Conservation (phyloP, 306 rosid genomes). For the Glycine soja region DNA sequence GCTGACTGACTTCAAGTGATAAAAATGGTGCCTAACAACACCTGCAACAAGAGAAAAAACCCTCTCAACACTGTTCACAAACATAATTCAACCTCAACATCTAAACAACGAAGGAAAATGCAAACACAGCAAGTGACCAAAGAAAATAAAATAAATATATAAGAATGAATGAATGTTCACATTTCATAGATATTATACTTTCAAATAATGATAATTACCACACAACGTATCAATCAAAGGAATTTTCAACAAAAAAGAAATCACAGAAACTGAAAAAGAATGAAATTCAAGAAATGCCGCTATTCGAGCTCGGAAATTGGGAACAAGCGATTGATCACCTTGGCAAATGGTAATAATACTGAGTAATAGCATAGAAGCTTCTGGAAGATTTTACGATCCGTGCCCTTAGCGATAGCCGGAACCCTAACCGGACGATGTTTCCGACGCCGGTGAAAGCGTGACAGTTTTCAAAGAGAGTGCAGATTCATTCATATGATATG, state of each 20-base stretch:
- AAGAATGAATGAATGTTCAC: conserved; percentile 1
- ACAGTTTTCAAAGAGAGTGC: neutral
- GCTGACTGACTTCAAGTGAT: conserved; percentile 30
- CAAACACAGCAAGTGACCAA: conserved; percentile 3
- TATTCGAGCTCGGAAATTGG: conserved; percentile 26
- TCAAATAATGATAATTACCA: neutral
- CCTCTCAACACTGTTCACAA: conserved; percentile 6
- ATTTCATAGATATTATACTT: conserved; percentile 10
- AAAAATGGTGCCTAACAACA: conserved; percentile 20
- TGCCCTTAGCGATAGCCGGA: conserved; percentile 3
- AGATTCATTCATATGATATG: conserved; percentile 7
- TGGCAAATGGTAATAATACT: no score
- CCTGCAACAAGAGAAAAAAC: conserved; percentile 45
- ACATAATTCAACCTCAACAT: neutral
- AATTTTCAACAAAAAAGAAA: conserved; percentile 7
- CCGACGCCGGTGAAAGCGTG: conserved; percentile 34
- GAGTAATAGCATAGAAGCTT: conserved; percentile 2
- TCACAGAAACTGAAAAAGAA: neutral
- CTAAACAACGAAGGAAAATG: neutral
- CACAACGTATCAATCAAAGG: conserved; percentile 3
- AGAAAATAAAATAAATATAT: neutral
- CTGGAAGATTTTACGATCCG: conserved; percentile 40
- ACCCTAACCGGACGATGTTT: conserved; percentile 35
- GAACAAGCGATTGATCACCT: conserved; percentile 31
- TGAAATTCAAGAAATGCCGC: conserved; percentile 36